Conservation (phyloP, 306 rosid species). For the Benincasa hispida region DNA sequence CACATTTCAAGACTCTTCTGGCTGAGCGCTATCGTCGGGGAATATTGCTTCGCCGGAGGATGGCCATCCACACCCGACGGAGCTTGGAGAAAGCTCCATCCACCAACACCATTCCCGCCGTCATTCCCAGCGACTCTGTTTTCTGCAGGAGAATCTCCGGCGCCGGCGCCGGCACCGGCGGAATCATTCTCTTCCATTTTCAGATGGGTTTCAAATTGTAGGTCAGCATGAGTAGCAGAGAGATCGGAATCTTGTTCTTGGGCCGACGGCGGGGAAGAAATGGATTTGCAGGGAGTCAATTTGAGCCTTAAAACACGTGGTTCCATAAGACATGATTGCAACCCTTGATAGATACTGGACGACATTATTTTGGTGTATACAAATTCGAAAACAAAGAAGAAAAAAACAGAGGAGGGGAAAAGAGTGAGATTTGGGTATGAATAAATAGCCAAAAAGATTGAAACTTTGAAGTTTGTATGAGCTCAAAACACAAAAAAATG, state of each 20-base stretch:
- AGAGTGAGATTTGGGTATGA: not conserved
- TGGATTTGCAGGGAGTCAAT: not conserved
- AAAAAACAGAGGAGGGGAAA: not conserved
- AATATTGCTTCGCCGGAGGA: conserved; percentile 29
- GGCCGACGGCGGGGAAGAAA: not conserved
- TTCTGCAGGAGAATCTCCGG: not conserved
- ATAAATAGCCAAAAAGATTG: not conserved
- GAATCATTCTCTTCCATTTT: not conserved
- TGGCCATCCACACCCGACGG: conserved; percentile 31
- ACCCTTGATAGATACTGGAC: conserved; percentile 4
- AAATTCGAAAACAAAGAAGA: not conserved
- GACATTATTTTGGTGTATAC: conserved; percentile 2
- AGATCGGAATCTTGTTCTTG: not conserved
- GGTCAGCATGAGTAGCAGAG: not conserved
- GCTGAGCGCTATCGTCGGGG: conserved; percentile 26
- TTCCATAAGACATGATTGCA: not conserved
- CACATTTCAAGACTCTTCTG: conserved; percentile 61
- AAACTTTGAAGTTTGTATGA: not conserved
- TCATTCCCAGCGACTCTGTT: not conserved
- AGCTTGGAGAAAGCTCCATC: conserved; percentile 9
- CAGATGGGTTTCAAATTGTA: not conserved
- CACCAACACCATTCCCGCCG: not conserved
- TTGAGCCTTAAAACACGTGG: conserved; percentile 11
- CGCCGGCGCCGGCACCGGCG: not conserved
- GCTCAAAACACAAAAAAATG: not conserved